Conservation (phyloP, 306 rosid species). For the Trifolium dubium region DNA sequence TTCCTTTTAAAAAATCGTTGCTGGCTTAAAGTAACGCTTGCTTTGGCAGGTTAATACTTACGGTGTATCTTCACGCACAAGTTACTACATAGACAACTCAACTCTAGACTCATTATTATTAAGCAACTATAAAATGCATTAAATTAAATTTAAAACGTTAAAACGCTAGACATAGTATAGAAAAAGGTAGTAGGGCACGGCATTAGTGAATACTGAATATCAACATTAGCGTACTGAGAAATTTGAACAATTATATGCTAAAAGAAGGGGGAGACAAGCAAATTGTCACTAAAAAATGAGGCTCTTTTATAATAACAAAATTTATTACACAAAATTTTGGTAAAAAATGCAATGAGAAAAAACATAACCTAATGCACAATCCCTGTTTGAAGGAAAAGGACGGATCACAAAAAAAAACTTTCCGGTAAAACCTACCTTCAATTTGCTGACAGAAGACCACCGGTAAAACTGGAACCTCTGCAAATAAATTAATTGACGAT, state of each 20-base stretch:
- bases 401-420: conserved; percentile 48
- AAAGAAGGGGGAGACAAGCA: not conserved
- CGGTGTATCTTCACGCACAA: no score
- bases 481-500: conserved; percentile 47
- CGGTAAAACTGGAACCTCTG: conserved; percentile 82
- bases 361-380: conserved; percentile 43
- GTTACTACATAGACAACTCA: no score
- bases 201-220: not conserved
- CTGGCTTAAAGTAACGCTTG: no score
- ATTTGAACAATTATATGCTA: not conserved
- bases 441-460: conserved; percentile 77
- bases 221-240: not conserved
- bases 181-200: not conserved
- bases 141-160: not conserved
- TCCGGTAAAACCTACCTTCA: conserved; percentile 61
- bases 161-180: not conserved
- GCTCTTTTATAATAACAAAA: conserved; percentile 16
- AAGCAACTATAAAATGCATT: not conserved
- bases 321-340: conserved; percentile 11
- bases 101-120: not conserved
- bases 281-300: not conserved
- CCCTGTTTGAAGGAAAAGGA: conserved; percentile 51
- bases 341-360: conserved; percentile 14
- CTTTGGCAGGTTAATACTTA: no score
- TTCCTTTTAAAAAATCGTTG: no score